A percentile compares a stretch with the other conserved stretches of the same genome.
Conservation (phyloP, 2,329 filamentous ascomycete species). For the Annulohypoxylon truncatum region DNA sequence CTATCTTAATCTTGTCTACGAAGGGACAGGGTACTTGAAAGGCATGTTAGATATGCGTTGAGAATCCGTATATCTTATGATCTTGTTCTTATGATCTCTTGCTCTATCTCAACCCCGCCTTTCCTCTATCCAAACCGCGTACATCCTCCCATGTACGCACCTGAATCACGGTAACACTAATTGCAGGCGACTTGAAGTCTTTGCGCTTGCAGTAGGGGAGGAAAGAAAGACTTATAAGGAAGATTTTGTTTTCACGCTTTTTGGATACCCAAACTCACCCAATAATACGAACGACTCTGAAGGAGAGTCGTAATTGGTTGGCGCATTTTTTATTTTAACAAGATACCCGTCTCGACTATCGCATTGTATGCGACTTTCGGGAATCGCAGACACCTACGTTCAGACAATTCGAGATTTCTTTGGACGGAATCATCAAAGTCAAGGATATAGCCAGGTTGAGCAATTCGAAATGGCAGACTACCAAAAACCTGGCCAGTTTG, state of each 20-base stretch:
- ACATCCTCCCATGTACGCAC: conserved; percentile 55
- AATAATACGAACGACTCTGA: neutral
- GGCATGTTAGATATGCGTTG: conserved; percentile 13
- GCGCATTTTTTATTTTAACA: conserved; percentile 13
- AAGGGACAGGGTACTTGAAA: neutral
- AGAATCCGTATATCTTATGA: conserved; percentile 3
- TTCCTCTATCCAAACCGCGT: neutral
- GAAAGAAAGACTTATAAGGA: conserved; percentile 65
- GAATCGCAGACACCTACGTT: conserved; percentile 19
- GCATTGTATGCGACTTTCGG: conserved; percentile 36
- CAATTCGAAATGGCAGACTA: conserved; percentile 49
- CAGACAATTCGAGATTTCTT: conserved; percentile 29
- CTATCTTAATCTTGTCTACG: neutral
- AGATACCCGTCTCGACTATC: conserved; percentile 17
- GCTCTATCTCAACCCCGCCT: conserved; percentile 8
- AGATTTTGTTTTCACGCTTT: neutral
- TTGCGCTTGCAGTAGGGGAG: conserved; percentile 71
- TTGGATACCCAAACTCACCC: conserved; percentile 11
- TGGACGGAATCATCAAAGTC: conserved; percentile 9
- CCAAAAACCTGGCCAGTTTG: conserved; percentile 42
- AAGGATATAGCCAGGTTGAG: conserved; percentile 40
- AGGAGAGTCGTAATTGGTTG: neutral
- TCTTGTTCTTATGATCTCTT: conserved; percentile 6
- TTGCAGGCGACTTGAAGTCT: conserved; percentile 74
- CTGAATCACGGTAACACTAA: conserved; percentile 53